A percentile compares a stretch with the other conserved stretches of the same genome.
phyloP scores from a whole-genome alignment of 228 moss, liverwort and hornwort species.

The Sphagnum magellanicum region DNA sequence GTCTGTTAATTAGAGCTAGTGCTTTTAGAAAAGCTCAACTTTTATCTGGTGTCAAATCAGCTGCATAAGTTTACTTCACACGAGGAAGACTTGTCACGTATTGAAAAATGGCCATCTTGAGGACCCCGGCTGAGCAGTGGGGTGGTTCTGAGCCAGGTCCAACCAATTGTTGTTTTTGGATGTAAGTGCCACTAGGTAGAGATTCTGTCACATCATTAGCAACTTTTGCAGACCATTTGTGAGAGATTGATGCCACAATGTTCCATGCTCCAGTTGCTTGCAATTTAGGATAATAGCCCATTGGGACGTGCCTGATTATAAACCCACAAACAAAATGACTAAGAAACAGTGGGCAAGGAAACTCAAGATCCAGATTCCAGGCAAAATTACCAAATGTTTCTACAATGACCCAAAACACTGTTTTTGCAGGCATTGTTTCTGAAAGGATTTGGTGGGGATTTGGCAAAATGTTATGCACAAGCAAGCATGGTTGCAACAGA shows the following conservation, averaged over 20 bases:
- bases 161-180: no score
- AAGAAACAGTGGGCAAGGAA: neutral
- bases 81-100: neutral
- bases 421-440: conserved; percentile 43
- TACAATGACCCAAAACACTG: neutral
- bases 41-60: neutral
- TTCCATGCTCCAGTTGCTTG: no score
- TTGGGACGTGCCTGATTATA: neutral
- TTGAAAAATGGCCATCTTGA: neutral
- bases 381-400: neutral
- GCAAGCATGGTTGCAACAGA: conserved; percentile 64
- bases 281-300: neutral
- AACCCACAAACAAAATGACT: neutral
- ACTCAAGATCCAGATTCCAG: neutral
- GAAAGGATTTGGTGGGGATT: conserved; percentile 65
- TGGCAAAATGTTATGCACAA: conserved; percentile 45
- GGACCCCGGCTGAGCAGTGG: no score
- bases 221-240: no score
- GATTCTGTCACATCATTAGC: no score
- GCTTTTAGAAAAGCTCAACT: conserved; percentile 5
- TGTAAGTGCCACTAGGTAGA: no score
- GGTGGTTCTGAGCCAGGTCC: no score
- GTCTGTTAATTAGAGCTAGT: neutral
- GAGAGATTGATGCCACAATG: no score
- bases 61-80: neutral